Percentiles rank a stretch among this genome's conserved stretches.
Conservation (phyloP, 2,329 filamentous ascomycete genomes). For the Botryosphaeria dothidea region DNA sequence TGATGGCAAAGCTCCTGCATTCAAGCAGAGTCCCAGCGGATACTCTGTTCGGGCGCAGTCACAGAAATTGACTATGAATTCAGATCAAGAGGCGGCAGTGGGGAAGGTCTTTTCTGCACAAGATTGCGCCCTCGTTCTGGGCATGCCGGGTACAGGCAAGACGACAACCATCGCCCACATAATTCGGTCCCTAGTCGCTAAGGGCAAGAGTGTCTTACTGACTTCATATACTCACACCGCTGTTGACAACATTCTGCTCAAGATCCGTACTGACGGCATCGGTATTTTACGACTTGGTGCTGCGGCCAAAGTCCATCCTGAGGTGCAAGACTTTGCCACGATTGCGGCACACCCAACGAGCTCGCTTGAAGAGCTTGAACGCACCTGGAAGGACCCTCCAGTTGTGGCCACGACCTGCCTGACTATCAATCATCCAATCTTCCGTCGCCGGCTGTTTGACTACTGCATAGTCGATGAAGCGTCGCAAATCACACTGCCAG, state of each 20-base stretch:
- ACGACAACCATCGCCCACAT: conserved; percentile 98
- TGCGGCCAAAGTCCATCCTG: conserved; percentile 80
- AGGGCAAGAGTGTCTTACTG: conserved; percentile 88
- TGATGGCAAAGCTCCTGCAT: conserved; percentile 71
- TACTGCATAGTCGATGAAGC: conserved; percentile 99
- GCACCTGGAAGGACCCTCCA: conserved; percentile 79
- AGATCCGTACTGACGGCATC: conserved; percentile 77
- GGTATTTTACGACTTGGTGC: conserved; percentile 84
- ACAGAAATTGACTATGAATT: conserved; percentile 70
- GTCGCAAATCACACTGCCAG: conserved; percentile 93
- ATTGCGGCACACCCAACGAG: conserved; percentile 73
- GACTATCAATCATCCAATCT: conserved; percentile 84
- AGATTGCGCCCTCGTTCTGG: conserved; percentile 95
- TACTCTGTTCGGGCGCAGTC: conserved; percentile 59
- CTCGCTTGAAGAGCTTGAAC: conserved; percentile 79
- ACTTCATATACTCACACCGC: conserved; percentile 97
- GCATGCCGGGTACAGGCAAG: conserved; percentile 98
- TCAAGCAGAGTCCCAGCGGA: conserved; percentile 66
- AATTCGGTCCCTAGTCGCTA: conserved; percentile 82
- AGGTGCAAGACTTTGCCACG: conserved; percentile 82
- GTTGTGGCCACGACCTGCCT: conserved; percentile 95
- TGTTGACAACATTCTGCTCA: conserved; percentile 95
- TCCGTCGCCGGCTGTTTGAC: conserved; percentile 87
- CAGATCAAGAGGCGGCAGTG: conserved; percentile 83
- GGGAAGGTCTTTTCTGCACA: conserved; percentile 93